Base-by-base conservation (phyloP, 2,329 filamentous ascomycete genomes). In the Didymella pinodella region DNA sequence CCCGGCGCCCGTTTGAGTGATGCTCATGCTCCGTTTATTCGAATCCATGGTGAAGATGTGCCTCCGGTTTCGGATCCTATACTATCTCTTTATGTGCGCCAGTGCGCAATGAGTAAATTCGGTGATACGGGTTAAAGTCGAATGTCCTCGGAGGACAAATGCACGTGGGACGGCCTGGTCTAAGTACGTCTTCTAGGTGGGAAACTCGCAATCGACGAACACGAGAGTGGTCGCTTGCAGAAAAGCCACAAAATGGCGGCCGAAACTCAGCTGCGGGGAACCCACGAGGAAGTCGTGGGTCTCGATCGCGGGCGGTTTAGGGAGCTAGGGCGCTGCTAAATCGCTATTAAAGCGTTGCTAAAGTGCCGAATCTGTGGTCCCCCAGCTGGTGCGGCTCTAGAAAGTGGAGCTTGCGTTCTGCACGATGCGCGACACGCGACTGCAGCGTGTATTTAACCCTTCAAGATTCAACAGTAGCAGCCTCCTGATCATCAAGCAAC, bases 1-100 rank as follows among this genome's bases (percentile, higher is more conserved):
- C n/a, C 60, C 64, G 7, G 50, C 57, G 26, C 54, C 59, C 38
- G 51, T 54, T 7, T 43, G 47, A 2, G 48, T 26, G 14, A 60
- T 60, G 18, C 52, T 60, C 47, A 48, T 45, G 25, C 57, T 60
- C 18, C 47, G 22, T 45, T 55, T 60, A 8, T 10, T 31, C 3
- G 47, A 18, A 6, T 60, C 57, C 57, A 60, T 60, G n/a, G n/a
- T 40, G 7, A 10, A 12, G 40, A 8, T 7, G 36, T 11, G 36
- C 2, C 36, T 40, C 36, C 5, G 32, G 0, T 16, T 18, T 38
- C 32, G 14, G 16, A n/a, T n/a, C 14, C 14, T n/a, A 36, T 3
- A n/a, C 46, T 44, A 31, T 55, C 25, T 44, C 22, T 34, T 44
- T 26, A n/a, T 25, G 22, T 1, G 29, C 8, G 34, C n/a, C n/a